Percentiles rank a stretch among this genome's conserved stretches.
These are phyloP conservation scores for Colletotrichum kahawae DNA, from an alignment of 2,329 filamentous ascomycete genomes.

Conservation along the genomic window DNA sequence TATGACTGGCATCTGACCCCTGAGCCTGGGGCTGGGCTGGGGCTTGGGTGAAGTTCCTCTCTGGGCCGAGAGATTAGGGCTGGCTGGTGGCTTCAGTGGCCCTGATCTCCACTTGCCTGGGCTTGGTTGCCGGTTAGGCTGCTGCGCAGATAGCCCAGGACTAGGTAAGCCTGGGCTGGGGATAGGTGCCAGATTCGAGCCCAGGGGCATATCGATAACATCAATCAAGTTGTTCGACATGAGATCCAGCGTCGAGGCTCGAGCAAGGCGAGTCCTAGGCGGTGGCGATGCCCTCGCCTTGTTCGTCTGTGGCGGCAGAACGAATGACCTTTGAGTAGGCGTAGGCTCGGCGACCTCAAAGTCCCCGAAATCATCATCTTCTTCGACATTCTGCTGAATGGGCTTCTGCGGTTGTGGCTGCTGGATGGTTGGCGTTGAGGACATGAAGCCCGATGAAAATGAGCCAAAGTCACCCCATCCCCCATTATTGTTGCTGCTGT, in stretches of 20 bases:
- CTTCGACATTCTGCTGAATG: slow-evolving; percentile 41
- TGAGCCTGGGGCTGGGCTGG: slow-evolving; percentile 27
- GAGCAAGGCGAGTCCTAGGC: slow-evolving; percentile 36
- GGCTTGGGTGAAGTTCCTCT: slow-evolving; percentile 8
- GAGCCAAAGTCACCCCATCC: slow-evolving; percentile 27
- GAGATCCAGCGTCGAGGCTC: slow-evolving; percentile 58
- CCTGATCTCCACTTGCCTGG: background rate
- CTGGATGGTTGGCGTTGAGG: slow-evolving; percentile 1
- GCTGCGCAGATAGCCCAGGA: background rate
- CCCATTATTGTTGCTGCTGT: background rate
- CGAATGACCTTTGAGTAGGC: slow-evolving; percentile 20
- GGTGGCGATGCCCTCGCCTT: slow-evolving; percentile 23
- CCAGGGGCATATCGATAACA: slow-evolving; percentile 27
- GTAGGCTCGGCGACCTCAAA: slow-evolving; percentile 62
- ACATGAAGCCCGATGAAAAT: slow-evolving; percentile 14
- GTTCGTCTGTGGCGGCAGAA: slow-evolving; percentile 5
- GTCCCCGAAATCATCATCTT: slow-evolving; percentile 71
- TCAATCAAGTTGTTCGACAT: slow-evolving; percentile 58
- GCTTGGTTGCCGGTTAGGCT: background rate
- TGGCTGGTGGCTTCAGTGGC: background rate
- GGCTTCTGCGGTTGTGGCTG: slow-evolving; percentile 22
- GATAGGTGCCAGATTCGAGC: slow-evolving; percentile 4
- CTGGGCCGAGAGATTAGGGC: background rate
- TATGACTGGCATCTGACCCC: background rate
- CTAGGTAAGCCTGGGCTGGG: slow-evolving; percentile 6